A percentile compares a stretch with the other conserved stretches of the same genome.
These are phyloP conservation scores for Hypoxylon fragiforme DNA, from an alignment of 495 filamentous ascomycete genomes.

Conservation along the genomic window DNA sequence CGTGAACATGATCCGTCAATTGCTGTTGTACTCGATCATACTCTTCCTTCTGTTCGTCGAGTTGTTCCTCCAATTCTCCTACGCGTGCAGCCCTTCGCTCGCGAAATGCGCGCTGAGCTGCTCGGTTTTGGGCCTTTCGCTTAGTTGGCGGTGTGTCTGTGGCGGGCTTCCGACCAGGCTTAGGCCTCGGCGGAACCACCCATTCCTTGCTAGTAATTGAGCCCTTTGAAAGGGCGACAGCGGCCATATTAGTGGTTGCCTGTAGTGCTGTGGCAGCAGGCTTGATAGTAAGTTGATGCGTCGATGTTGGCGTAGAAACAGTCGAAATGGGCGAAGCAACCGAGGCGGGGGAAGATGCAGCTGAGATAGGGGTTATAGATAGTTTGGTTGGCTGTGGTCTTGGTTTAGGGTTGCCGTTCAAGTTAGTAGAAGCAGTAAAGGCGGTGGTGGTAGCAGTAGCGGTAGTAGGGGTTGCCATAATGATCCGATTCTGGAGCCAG, in stretches of 20 bases:
- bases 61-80: conserved; percentile 81
- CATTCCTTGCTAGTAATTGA: conserved; percentile 79
- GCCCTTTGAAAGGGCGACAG: conserved; percentile 37
- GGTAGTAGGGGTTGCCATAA: conserved; percentile 32
- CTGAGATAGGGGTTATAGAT: conserved; percentile 34
- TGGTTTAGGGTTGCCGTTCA: conserved; percentile 21
- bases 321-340: conserved; percentile 32
- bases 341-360: conserved; percentile 35
- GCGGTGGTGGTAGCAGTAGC: conserved; percentile 9
- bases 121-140: conserved; percentile 89
- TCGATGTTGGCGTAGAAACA: conserved; percentile 34
- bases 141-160: conserved; percentile 90
- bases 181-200: conserved; percentile 84
- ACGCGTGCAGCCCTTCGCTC: conserved; percentile 83
- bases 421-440: conserved; percentile 11
- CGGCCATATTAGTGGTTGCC: conserved; percentile 29
- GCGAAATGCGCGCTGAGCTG: conserved; percentile 90
- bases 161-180: conserved; percentile 91
- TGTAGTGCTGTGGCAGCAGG: conserved; percentile 14
- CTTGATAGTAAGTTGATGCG: conserved; percentile 34
- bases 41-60: conserved; percentile 63
- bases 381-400: conserved; percentile 36
- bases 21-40: conserved; percentile 51
- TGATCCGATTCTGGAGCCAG: conserved; percentile 26
- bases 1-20: conserved; percentile 48